Conservation (phyloP, 2,329 filamentous ascomycete genomes). For the Hirsutella thompsonii region DNA sequence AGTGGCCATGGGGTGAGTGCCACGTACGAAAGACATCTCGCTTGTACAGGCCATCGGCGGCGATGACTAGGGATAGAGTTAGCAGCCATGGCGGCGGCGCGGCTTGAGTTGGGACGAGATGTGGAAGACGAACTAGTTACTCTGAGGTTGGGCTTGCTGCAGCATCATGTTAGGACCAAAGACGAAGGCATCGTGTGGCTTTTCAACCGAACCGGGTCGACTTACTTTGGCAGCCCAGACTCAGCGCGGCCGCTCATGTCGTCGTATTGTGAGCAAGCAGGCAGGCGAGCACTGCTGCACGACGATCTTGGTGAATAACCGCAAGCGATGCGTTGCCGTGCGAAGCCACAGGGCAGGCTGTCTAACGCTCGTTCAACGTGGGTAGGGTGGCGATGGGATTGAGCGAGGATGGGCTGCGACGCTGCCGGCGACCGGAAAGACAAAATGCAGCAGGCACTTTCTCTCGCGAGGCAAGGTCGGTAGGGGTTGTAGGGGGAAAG, state of each 20-base stretch:
- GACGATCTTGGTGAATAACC: neutral
- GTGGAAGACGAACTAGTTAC: constrained; percentile 62
- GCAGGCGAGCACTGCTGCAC: neutral
- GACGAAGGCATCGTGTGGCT: neutral
- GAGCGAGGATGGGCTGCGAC: neutral
- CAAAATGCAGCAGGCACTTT: neutral
- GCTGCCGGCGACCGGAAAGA: neutral
- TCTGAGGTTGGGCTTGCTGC: constrained; percentile 73
- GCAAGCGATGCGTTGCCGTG: constrained; percentile 8
- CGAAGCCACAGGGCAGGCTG: constrained; percentile 6
- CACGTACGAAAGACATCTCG: constrained; percentile 94
- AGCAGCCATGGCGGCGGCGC: constrained; percentile 10
- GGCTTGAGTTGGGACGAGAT: neutral
- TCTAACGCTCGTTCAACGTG: constrained; percentile 3
- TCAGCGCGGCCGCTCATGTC: constrained; percentile 20
- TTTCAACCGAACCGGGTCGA: constrained; percentile 5
- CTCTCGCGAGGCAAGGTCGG: neutral
- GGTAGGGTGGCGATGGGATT: neutral
- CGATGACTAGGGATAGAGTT: constrained; percentile 62
- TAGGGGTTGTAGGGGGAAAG: neutral
- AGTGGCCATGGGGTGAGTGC: neutral
- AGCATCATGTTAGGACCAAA: constrained; percentile 15
- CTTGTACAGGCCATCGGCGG: constrained; percentile 96
- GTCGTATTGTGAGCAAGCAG: constrained; percentile 4
- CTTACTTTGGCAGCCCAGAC: constrained; percentile 22